phyloP scores from a whole-genome alignment of 1,284 basidiomycete genomes.

The Trametes pubescens region DNA sequence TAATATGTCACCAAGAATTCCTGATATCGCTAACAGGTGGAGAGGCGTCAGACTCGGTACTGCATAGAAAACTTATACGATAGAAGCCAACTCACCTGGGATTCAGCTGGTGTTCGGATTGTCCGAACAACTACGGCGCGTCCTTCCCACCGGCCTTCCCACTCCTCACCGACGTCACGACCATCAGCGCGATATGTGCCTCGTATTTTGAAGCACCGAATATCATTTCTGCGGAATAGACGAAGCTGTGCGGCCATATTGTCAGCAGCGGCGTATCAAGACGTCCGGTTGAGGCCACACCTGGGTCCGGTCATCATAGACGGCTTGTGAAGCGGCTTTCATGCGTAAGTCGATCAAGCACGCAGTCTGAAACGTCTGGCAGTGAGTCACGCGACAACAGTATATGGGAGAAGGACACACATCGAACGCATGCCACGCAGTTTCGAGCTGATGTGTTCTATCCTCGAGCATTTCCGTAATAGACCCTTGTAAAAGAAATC shows the following conservation, averaged over 20 bases:
- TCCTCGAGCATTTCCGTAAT: slow-evolving; percentile 21
- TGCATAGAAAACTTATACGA: too few species aligned
- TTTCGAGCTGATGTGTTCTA: slow-evolving; percentile 16
- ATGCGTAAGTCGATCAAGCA: slow-evolving; percentile 20
- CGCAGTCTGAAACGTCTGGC: slow-evolving; percentile 3
- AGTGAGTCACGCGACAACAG: background rate
- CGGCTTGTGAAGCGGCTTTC: slow-evolving; percentile 18
- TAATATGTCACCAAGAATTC: slow-evolving; percentile 15
- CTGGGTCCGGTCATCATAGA: slow-evolving; percentile 22
- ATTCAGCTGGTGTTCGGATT: background rate
- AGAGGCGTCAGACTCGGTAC: too few species aligned
- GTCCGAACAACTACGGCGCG: slow-evolving; percentile 23
- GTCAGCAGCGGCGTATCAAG: background rate
- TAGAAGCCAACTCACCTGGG: background rate
- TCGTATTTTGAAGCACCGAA: slow-evolving; percentile 12
- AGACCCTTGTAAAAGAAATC: slow-evolving; percentile 18
- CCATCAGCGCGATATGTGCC: slow-evolving; percentile 5
- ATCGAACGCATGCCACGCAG: slow-evolving; percentile 20
- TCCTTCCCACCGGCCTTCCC: slow-evolving; percentile 24
- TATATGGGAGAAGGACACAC: background rate
- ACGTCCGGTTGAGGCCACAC: background rate
- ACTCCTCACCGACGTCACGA: slow-evolving; percentile 16
- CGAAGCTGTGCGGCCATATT: slow-evolving; percentile 7
- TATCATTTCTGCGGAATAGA: slow-evolving; percentile 22
- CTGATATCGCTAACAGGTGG: background rate